Evolutionary conservation across 2,329 filamentous ascomycete genomes (phyloP).

Genomic region (Xylariaceae sp.): DNA sequence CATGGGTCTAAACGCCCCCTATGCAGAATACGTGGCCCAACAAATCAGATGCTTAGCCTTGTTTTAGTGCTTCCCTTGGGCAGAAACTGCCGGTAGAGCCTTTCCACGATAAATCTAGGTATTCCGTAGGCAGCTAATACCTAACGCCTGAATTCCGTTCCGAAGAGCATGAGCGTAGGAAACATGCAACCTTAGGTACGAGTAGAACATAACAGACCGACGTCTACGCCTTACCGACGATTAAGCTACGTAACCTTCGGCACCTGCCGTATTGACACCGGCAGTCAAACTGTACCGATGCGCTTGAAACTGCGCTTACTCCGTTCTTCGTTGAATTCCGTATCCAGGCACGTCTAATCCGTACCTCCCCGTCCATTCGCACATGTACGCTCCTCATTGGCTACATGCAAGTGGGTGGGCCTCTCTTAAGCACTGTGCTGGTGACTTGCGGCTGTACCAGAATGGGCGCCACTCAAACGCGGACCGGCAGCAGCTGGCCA

Average conservation of each 20-base stretch:
- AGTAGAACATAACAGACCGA: not conserved
- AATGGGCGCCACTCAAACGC: not conserved
- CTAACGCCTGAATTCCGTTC: not conserved
- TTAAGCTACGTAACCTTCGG: not conserved
- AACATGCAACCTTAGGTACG: not conserved
- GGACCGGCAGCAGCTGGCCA: conserved; percentile 8
- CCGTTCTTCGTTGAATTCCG: too few species aligned
- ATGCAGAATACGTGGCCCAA: not conserved
- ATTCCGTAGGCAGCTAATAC: not conserved
- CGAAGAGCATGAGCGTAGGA: not conserved
- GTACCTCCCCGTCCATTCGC: too few species aligned
- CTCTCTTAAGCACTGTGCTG: not conserved
- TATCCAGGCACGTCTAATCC: too few species aligned
- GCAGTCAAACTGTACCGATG: too few species aligned
- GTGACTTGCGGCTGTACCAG: not conserved
- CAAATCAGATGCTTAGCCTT: not conserved
- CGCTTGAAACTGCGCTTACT: too few species aligned
- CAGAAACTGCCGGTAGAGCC: not conserved
- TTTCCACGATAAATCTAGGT: not conserved
- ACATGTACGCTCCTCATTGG: not conserved
- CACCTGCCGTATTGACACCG: not conserved
- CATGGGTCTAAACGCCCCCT: not conserved
- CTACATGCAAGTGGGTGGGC: not conserved
- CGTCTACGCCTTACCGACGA: not conserved
- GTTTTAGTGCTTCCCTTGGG: not conserved